Base-by-base conservation (phyloP, 768 basidiomycete species). In the Leccinum barrowsii region DNA sequence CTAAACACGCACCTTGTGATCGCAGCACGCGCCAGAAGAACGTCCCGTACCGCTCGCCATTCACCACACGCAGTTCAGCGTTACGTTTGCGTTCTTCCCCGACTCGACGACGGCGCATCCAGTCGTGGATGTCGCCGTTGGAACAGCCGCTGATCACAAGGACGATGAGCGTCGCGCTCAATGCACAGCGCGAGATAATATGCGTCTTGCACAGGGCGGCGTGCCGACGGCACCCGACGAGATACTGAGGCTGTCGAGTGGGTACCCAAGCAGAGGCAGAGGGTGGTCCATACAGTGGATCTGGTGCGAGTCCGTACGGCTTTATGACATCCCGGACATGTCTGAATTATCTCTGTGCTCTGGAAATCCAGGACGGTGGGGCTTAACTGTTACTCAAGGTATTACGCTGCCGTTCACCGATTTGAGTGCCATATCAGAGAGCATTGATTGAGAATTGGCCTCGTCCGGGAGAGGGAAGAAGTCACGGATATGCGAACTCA, bases 161-260 rank as follows among this genome's bases (percentile, higher is more conserved):
- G 2, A 72, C 84, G 37, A 76, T 92, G 59, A 85, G 86, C 4
- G 76, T 98, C 22, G 91, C 94, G 12, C 76, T 97, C 51, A 98
- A 97, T 63, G 88, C 94, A 1, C 94, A 97, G 70, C 82, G 86
- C 50, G 94, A 98, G 70, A 82, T 26, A 26, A 7, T 98, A 7
- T 96, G 92, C 66, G 94, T 98, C 15, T 76, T 98, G 54, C 92
- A 93, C 67, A 98, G 97, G 73, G 84, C 92, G 95, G 96, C 0
- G 85, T 92, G 1, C 92, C 95, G 0, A 78, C 96, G 7, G 77
- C 79, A 1, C 80, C 84, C 1, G 86, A 87, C 17, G 89, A 93
- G 61, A 78, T 97, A 26, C 26, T 26, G 26, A 26, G 26, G 26
- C 26, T 26, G 26, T 26, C 26, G 26, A 26, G 26, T 28, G 7